Evolutionary conservation across 192 early-diverging fungal genomes (phyloP), one percentile per base, ranked within the genome.

Genomic region (Oehlia diaphana): DNA sequence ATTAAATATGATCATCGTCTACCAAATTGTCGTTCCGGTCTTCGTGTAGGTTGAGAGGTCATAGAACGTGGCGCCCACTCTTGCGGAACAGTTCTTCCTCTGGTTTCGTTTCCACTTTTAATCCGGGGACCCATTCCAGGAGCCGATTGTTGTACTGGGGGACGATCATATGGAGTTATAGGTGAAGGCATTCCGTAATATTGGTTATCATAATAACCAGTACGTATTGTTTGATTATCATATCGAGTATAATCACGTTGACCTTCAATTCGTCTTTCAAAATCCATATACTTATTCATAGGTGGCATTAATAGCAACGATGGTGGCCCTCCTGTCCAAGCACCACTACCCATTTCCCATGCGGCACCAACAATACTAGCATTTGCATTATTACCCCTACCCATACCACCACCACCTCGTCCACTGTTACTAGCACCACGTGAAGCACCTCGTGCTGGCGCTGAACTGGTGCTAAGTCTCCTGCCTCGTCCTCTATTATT

Each of bases 171-270:
- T 0, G 77, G 77, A 35, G 66, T 23, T 10, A 78, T 78, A 42
- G 77, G 63, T 2, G 74, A 76, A 16, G 74, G 74, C n/a, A 78
- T 69, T 4, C 77, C 66, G 35, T 78, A 78, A 68, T 78, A 78
- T 53, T 63, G 77, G 68, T 69, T 78, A 28, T 78, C 77, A 69
- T 78, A 78, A 58, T 78, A 78, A 42, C 77, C 77, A 28, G 77
- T 33, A 13, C 77, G 77, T 23, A 78, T 78, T 16, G 42, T 37
- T 58, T 78, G 77, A 47, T 28, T 69, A 13, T 78, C 77, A 58
- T 78, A 78, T 31, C 77, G 39, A 9, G 77, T 6, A 69, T 78
- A 78, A 69, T 78, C 77, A 21, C 77, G 64, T 37, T 76, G 74
- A 16, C 76, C 64, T 16, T 77, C 76, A 62, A 77, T 77, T n/a